Base-by-base conservation (phyloP, 345 rosid species). In the Citrus hindsii region DNA sequence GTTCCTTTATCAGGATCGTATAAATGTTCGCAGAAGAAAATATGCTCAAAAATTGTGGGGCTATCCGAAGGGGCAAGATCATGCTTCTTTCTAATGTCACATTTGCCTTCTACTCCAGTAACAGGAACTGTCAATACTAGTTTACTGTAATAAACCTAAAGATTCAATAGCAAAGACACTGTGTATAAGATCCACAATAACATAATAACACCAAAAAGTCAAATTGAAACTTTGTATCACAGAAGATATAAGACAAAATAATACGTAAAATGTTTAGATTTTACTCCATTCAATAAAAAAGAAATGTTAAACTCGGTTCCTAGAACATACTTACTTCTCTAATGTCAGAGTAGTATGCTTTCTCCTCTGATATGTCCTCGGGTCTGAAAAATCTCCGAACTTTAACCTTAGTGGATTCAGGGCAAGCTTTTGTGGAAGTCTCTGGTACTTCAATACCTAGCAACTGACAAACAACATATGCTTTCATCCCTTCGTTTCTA, bases 71-170 rank as follows among this genome's bases (percentile, higher is more conserved):
- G 64, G 2, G 93, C 91, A 82, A 93, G 71, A 76, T 93, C 93
- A 60, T 18, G 79, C 81, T 88, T 93, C 91, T 82, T 93, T 83
- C 89, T 85, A 48, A 92, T 91, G 79, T 93, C 92, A 80, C 98
- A 95, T 77, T 90, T 95, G 25, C 99, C 97, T 85, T 87, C 81
- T 73, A 93, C 56, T 66, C 73, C 80, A 71, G 59, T 86, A 42
- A 86, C 80, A 19, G 82, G 77, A 75, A 95, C 64, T 38, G 67
- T 48, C 24, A 55, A 42, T 59, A 79, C 84, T 71, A 86, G 88
- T 63, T 93, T 90, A 71, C 93, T 91, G 81, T 88, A 95, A 74
- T 88, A 93, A 27, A 95, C 79, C 99, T 95, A 88, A 82, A 82
- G 82, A 77, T 86, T 82, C 82, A 67, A 69, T 67, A 24, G 33